These are phyloP conservation scores for Osmanthus fragrans DNA, from an alignment of 257 asterid species.

Conservation along the genomic window DNA sequence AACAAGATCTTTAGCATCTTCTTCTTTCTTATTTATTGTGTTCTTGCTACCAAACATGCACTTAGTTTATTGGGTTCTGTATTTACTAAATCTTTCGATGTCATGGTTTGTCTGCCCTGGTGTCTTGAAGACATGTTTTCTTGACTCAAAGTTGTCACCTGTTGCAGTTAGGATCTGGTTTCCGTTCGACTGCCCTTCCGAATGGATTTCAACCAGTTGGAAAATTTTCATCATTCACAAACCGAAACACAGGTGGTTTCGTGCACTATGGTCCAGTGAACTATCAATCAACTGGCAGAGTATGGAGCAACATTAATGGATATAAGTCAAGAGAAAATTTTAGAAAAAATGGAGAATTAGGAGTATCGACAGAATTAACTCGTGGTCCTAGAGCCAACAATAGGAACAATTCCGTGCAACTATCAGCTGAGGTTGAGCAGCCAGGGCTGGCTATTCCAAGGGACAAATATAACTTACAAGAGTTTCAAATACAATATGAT, in stretches of 20 bases:
- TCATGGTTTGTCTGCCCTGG: background rate
- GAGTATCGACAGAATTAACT: constrained; percentile 53
- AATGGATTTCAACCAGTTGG: constrained; percentile 49
- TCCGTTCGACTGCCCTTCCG: constrained; percentile 41
- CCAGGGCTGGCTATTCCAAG: constrained; percentile 33
- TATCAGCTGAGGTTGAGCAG: constrained; percentile 44
- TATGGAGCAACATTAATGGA: constrained; percentile 52
- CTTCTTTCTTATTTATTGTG: background rate
- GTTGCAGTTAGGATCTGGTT: constrained; percentile 59
- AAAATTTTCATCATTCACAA: constrained; percentile 41
- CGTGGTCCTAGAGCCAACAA: constrained; percentile 79
- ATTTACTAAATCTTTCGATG: background rate
- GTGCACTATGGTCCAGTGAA: constrained; percentile 43
- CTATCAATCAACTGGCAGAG: constrained; percentile 44
- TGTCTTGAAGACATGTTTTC: background rate
- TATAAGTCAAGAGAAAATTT: constrained; percentile 42
- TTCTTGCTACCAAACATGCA: background rate
- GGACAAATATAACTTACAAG: constrained; percentile 55
- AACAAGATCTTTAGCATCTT: background rate
- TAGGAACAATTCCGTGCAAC: constrained; percentile 32
- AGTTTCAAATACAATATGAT: constrained; percentile 55
- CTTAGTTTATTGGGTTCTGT: background rate
- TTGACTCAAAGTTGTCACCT: background rate
- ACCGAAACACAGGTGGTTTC: constrained; percentile 42
- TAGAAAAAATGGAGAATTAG: constrained; percentile 53